Base-by-base conservation (phyloP, 208 protist species). In the Lotmaria passim region DNA sequence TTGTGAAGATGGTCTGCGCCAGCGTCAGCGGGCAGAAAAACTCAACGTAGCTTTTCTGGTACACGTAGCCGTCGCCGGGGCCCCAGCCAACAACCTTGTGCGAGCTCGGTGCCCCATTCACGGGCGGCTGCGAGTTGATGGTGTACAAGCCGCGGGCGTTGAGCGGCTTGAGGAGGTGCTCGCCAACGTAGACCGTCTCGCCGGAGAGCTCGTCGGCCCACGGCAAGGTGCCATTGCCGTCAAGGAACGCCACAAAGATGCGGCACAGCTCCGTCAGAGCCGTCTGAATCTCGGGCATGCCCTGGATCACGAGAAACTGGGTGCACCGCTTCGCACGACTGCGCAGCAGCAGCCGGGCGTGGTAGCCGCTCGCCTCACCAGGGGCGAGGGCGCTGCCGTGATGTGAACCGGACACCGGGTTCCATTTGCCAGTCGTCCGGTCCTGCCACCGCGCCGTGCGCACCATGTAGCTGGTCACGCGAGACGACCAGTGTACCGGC, bases 401-500 rank as follows among this genome's bases (percentile, higher is more conserved):
- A 15, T 87, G 88, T 5, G 86, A 89, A 19, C 67, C 84, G 24
- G 68, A 56, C 38, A 73, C 73, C 34, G 91, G 77, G 64, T 90
- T 81, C 90, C 93, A 98, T 57, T 93, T 70, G 58, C 69, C 70
- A 10, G 89, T 89, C 70, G 91, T 91, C 53, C 96, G 97, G 34
- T 98, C 95, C 69, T 98, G 79, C 94, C 94, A 96, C 23, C 59
- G 56, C 11, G 76, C 64, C 47, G 93, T 98, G 33, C 90, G 72
- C 15, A 70, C 69, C 52, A 98, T 86, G 82, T 98, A 98, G 26
- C 79, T 87, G 52, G 83, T 85, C 36, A 95, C 86, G 17, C 96
- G 69, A 59, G 89, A 92, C 21, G 89, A 79, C 96, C 96, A 98
- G 79, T 97, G 98, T 39, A 98, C 91, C 12, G 91, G 94, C 28